Evolutionary conservation across 768 basidiomycete species (phyloP), one percentile per base, ranked within the genome.

Genomic region (Russula sp.): DNA sequence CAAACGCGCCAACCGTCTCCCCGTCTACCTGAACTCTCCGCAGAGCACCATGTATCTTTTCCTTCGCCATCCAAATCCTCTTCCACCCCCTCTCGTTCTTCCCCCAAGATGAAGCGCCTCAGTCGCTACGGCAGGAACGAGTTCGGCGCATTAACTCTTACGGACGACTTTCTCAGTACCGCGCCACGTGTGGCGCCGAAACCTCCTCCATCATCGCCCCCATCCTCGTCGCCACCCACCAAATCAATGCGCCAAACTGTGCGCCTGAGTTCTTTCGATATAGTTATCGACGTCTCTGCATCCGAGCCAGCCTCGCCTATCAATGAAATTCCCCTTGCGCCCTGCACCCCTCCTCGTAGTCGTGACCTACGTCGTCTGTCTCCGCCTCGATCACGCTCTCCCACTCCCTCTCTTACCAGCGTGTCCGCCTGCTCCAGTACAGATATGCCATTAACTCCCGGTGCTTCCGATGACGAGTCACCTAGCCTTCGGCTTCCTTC

Each of bases 401-500:
- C 56, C 11, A 75, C 75, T 2, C 74, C 75, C 4, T 73, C 74
- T 5, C 73, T 61, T 38, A 75, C 71, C 9, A 69, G 65, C 59
- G 65, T 69, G 57, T 69, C 67, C 16, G 64, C 46, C 32, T 66
- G 66, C 57, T 69, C 71, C 4, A 65, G 67, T 34, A 42, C 28
- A 40, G 68, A 64, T 40, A 60, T 64, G 26, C 71, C 68, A 49
- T 61, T 59, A 20, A 86, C 86, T 0, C 85, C 87, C 20, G 73
- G 78, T 1, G 75, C 81, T 2, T 85, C 84, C 3, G 85, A 87
- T 67, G 81, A 84, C 64, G 84, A 85, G 61, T 79, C 73, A 7
- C 64, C 51, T 4, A 22, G 24, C 10, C 36, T 20, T 32, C 59
- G 38, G 6, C 44, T 46, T 7, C 54, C 63, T 46, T 62, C 63